phyloP scores from a whole-genome alignment of 2,329 filamentous ascomycete genomes.

The Myriosclerotinia scirpicola region DNA sequence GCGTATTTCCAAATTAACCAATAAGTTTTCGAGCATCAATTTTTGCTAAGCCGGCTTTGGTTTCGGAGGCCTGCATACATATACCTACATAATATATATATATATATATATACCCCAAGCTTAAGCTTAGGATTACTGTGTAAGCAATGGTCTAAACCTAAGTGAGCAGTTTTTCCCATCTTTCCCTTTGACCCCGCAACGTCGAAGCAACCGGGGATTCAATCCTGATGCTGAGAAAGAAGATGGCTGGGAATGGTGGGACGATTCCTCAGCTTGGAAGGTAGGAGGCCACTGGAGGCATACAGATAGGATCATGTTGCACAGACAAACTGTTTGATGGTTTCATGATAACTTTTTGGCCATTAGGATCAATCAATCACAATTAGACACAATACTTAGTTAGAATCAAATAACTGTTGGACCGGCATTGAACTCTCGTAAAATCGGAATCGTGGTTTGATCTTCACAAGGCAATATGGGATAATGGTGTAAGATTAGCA shows the following conservation, averaged over 20 bases:
- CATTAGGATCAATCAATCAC: background rate
- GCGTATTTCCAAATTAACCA: no score
- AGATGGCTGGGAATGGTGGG: constrained; percentile 19
- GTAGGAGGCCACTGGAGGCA: background rate
- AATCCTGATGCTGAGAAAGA: background rate
- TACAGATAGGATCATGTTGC: background rate
- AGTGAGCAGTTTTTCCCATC: background rate
- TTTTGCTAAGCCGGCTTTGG: background rate
- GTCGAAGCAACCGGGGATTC: background rate
- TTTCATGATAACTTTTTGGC: background rate
- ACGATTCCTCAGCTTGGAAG: constrained; percentile 9
- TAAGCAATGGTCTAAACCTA: background rate
- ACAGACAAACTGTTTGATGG: background rate
- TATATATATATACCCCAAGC: background rate
- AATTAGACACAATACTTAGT: background rate
- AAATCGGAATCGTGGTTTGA: background rate
- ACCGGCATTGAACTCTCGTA: background rate
- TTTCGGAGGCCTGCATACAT: constrained; percentile 11
- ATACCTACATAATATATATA: no score
- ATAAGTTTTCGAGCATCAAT: background rate
- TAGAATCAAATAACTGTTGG: background rate
- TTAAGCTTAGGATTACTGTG: background rate
- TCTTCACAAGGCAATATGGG: background rate
- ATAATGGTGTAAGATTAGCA: no score
- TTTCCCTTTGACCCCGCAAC: constrained; percentile 1